A percentile compares a stretch with the other conserved stretches of the same genome.
phyloP scores from a whole-genome alignment of 2,329 filamentous ascomycete species.

The Epichloe elymi region DNA sequence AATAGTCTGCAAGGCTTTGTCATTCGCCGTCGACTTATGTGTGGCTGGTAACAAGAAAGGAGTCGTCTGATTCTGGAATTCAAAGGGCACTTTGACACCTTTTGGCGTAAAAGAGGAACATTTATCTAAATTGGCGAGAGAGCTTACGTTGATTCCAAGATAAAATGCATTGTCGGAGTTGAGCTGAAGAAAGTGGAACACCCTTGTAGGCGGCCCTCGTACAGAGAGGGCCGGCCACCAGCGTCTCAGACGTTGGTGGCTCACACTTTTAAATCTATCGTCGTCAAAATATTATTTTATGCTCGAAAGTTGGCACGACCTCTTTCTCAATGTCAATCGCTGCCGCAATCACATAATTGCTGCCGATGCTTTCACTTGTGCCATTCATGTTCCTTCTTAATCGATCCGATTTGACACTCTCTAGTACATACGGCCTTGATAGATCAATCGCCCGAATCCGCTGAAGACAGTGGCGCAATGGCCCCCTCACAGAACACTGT shows the following conservation, averaged over 20 bases:
- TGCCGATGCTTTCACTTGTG: no score
- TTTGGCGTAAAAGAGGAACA: no score
- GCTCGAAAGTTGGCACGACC: background rate
- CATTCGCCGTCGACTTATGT: no score
- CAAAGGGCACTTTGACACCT: no score
- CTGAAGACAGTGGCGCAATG: background rate
- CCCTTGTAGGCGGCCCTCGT: background rate
- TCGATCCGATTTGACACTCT: background rate
- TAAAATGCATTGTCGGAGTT: background rate
- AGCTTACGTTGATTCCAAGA: background rate
- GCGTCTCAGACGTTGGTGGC: no score
- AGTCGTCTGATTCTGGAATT: no score
- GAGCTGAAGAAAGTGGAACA: background rate
- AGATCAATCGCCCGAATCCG: background rate
- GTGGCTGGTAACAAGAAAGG: no score
- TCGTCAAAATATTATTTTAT: background rate
- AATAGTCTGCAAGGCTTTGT: no score
- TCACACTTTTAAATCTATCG: background rate
- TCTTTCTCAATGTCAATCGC: background rate
- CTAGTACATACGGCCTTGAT: background rate
- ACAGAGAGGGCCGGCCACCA: slow-evolving; percentile 7
- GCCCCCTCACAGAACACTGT: slow-evolving; percentile 3
- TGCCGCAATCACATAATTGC: background rate
- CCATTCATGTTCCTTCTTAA: background rate
- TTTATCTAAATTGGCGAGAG: no score